A percentile compares a stretch with the other conserved stretches of the same genome.
Evolutionary conservation across 768 basidiomycete genomes (phyloP).

Genomic region (Neoboletus brunneissimus): DNA sequence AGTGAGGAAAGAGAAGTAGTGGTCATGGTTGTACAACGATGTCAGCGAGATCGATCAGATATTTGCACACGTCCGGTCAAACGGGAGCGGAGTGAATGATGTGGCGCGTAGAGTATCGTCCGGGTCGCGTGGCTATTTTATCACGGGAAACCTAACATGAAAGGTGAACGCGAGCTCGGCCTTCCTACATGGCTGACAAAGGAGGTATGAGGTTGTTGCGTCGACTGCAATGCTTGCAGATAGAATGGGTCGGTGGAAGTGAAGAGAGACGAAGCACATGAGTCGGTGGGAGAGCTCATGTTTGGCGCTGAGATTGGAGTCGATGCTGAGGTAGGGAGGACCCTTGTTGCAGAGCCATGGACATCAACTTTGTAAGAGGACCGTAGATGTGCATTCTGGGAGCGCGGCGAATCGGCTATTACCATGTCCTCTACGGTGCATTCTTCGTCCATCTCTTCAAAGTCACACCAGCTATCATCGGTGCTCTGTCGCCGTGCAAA

Average conservation of each 20-base stretch:
- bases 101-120: not conserved
- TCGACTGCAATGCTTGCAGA: slow-evolving; percentile 40
- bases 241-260: slow-evolving; percentile 51
- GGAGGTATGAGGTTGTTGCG: slow-evolving; percentile 30
- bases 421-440: slow-evolving; percentile 47
- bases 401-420: slow-evolving; percentile 31
- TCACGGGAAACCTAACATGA: slow-evolving; percentile 29
- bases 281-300: slow-evolving; percentile 23
- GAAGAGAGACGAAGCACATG: slow-evolving; percentile 34
- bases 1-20: not conserved
- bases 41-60: slow-evolving; percentile 6
- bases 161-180: slow-evolving; percentile 40
- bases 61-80: slow-evolving; percentile 6
- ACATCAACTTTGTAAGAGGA: slow-evolving; percentile 18
- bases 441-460: slow-evolving; percentile 45
- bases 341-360: slow-evolving; percentile 15
- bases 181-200: slow-evolving; percentile 40
- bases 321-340: slow-evolving; percentile 24
- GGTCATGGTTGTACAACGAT: slow-evolving; percentile 14
- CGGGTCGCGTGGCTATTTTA: not conserved
- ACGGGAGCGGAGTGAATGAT: not conserved
- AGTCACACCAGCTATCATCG: slow-evolving; percentile 30
- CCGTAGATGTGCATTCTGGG: slow-evolving; percentile 24
- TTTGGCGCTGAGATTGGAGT: slow-evolving; percentile 12
- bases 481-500: slow-evolving; percentile 22